phyloP scores from a whole-genome alignment of 768 basidiomycete species.

The Suillus subalutaceus region DNA sequence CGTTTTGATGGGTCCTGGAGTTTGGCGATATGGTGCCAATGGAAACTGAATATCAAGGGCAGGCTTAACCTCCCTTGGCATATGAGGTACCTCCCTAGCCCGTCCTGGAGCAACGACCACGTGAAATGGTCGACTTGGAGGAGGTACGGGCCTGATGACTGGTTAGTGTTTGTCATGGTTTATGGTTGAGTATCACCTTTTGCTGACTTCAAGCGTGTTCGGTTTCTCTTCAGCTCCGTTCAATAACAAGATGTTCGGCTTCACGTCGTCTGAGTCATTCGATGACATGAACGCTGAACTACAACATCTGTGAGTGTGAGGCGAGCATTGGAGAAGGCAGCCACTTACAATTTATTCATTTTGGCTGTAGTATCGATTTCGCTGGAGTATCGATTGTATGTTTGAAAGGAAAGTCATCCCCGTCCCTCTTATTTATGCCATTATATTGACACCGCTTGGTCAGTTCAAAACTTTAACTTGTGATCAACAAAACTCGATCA shows the following conservation, averaged over 20 bases:
- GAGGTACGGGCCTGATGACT: neutral
- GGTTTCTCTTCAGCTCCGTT: too few species aligned
- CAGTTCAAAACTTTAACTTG: neutral
- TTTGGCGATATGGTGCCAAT: neutral
- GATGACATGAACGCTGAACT: neutral
- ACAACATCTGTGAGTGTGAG: neutral
- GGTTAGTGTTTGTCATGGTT: too few species aligned
- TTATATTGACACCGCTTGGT: neutral
- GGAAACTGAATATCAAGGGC: neutral
- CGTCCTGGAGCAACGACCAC: neutral
- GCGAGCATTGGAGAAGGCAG: neutral
- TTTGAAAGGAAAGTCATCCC: neutral
- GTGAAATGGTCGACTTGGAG: neutral
- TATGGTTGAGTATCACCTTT: too few species aligned
- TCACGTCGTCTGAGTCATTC: too few species aligned
- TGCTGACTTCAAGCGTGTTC: too few species aligned
- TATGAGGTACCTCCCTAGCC: slow-evolving; percentile 1
- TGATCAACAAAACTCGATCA: neutral
- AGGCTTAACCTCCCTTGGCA: too few species aligned
- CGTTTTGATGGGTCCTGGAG: neutral
- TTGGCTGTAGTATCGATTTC: neutral
- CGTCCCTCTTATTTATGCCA: neutral
- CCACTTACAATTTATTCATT: neutral
- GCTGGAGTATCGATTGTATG: neutral
- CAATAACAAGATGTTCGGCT: too few species aligned